Evolutionary conservation across 495 filamentous ascomycete species (phyloP).

Genomic region (Hypoxylon intermedium): DNA sequence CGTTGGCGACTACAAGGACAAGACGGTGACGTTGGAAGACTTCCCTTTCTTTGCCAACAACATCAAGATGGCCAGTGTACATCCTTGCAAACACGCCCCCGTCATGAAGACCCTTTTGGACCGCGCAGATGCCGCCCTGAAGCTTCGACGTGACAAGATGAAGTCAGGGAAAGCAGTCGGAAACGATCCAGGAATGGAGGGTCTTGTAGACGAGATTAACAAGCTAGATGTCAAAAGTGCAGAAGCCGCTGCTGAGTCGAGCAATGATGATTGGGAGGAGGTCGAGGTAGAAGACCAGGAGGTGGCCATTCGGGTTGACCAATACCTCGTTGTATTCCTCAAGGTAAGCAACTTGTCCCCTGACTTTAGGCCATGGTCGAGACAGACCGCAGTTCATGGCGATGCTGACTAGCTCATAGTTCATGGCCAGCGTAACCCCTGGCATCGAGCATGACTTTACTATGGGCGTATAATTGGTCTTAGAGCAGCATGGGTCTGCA

Average conservation of each 20-base stretch:
- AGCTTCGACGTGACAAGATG: constrained; percentile 83
- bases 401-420: constrained; percentile 54
- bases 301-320: constrained; percentile 92
- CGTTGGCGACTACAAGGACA: constrained; percentile 98
- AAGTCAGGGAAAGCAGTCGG: constrained; percentile 56
- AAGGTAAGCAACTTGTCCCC: constrained; percentile 58
- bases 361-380: background rate
- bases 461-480: constrained; percentile 77
- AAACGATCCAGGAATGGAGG: constrained; percentile 61
- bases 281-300: constrained; percentile 76
- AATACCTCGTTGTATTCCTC: constrained; percentile 96
- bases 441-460: constrained; percentile 99
- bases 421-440: constrained; percentile 95
- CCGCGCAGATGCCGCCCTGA: constrained; percentile 90
- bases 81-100: constrained; percentile 89
- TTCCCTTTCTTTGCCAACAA: constrained; percentile 87
- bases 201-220: constrained; percentile 66
- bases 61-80: constrained; percentile 94
- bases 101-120: constrained; percentile 99
- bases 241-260: constrained; percentile 46
- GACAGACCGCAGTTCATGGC: background rate
- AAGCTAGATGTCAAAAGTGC: constrained; percentile 55
- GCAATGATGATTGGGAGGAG: constrained; percentile 84
- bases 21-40: constrained; percentile 97
- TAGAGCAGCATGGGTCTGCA: constrained; percentile 6